Conservation (phyloP, 169 alveolate species). For the Fabrea salina region DNA sequence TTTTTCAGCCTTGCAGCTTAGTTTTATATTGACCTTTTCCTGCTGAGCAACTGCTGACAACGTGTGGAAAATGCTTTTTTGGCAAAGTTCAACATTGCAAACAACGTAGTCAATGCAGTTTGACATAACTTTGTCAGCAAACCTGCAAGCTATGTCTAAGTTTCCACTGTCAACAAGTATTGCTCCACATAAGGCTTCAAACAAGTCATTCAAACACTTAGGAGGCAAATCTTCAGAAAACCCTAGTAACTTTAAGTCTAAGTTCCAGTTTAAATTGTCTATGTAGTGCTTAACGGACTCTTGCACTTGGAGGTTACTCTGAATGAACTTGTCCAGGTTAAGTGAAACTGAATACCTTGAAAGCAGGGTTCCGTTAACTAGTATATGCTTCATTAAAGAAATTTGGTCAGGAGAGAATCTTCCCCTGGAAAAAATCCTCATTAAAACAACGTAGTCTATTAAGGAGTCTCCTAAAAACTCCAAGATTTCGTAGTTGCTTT, state of each 20-base stretch:
- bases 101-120: background rate
- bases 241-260: background rate
- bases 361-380: background rate
- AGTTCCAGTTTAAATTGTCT: background rate
- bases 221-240: background rate
- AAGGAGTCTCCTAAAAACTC: slow-evolving; percentile 19
- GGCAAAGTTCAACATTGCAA: background rate
- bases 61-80: background rate
- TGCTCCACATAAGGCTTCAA: slow-evolving; percentile 16
- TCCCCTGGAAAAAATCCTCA: background rate
- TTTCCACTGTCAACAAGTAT: background rate
- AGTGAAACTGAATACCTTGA: background rate
- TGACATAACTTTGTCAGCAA: background rate
- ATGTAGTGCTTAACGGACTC: background rate
- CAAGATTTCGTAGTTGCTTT: background rate
- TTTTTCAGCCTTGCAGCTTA: no score
- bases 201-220: background rate
- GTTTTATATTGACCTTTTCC: background rate
- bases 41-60: background rate
- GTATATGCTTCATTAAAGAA: background rate
- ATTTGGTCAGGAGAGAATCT: background rate
- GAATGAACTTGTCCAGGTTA: background rate
- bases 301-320: background rate
- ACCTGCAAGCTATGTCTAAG: background rate
- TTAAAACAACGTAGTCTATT: background rate